Conservation (phyloP, 352 stramenopile species). For the Phytophthora ohioensis region DNA sequence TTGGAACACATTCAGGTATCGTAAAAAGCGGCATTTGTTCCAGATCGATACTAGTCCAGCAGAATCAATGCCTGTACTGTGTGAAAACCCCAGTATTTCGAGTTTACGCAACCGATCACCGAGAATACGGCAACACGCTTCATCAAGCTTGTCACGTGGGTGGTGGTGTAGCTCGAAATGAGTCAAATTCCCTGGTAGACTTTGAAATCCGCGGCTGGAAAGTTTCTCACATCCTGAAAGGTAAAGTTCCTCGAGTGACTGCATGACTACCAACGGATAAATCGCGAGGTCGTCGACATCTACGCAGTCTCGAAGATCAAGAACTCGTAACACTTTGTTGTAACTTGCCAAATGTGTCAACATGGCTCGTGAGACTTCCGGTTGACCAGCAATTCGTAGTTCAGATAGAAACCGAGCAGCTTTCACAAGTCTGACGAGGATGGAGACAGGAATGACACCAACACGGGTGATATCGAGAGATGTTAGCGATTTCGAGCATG, state of each 20-base stretch:
- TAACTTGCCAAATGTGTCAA: constrained; percentile 58
- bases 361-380: constrained; percentile 52
- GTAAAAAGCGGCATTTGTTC: constrained; percentile 49
- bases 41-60: constrained; percentile 41
- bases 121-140: constrained; percentile 41
- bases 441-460: constrained; percentile 26
- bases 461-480: constrained; percentile 52
- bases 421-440: constrained; percentile 55
- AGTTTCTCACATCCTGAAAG: constrained; percentile 50
- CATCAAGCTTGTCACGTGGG: constrained; percentile 41
- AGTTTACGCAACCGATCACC: constrained; percentile 41
- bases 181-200: constrained; percentile 49
- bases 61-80: constrained; percentile 41
- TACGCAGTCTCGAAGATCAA: constrained; percentile 65
- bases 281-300: constrained; percentile 67
- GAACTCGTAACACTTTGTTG: constrained; percentile 61
- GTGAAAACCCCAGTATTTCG: constrained; percentile 54
- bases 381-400: constrained; percentile 47
- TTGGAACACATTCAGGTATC: constrained; percentile 60
- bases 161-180: constrained; percentile 48
- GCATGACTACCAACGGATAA: constrained; percentile 70
- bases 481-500: constrained; percentile 39
- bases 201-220: constrained; percentile 51
- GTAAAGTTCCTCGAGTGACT: constrained; percentile 55
- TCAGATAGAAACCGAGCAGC: constrained; percentile 34